Evolutionary conservation across 1,139 yeast species (phyloP).

Genomic region (Starmera stellimalicola): DNA sequence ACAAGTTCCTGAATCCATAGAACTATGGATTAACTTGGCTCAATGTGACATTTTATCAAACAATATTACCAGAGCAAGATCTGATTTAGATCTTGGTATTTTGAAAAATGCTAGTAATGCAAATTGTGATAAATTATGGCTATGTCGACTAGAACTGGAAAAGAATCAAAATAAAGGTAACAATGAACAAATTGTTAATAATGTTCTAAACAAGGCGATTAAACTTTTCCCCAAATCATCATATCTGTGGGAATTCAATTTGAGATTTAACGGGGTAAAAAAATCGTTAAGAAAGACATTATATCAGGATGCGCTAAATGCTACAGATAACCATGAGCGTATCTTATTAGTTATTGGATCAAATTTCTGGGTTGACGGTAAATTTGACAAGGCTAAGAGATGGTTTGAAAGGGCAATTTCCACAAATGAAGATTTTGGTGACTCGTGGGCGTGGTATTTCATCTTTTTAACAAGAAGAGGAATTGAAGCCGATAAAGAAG

Average conservation of each 20-base stretch:
- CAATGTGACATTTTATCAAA: constrained; percentile 32
- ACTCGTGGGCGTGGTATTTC: constrained; percentile 66
- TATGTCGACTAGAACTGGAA: constrained; percentile 54
- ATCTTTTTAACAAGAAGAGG: constrained; percentile 29
- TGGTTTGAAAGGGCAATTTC: constrained; percentile 71
- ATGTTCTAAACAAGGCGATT: constrained; percentile 50
- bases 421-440: constrained; percentile 55
- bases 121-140: constrained; percentile 40
- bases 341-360: constrained; percentile 59
- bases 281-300: constrained; percentile 52
- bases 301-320: constrained; percentile 63
- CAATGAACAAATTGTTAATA: constrained; percentile 36
- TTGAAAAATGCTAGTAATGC: constrained; percentile 32
- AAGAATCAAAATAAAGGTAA: constrained; percentile 33
- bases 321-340: constrained; percentile 50
- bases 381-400: constrained; percentile 50
- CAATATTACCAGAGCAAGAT: constrained; percentile 52
- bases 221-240: constrained; percentile 53
- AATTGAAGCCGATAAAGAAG: constrained; percentile 18
- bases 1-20: constrained; percentile 31
- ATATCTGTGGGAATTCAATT: constrained; percentile 51
- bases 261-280: constrained; percentile 37
- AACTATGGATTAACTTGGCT: constrained; percentile 53
- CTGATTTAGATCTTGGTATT: constrained; percentile 63
- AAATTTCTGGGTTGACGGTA: constrained; percentile 62